A percentile compares a stretch with the other conserved stretches of the same genome.
These are phyloP conservation scores for Colletotrichum gloeosporioides DNA, from an alignment of 2,329 filamentous ascomycete species.

Conservation along the genomic window DNA sequence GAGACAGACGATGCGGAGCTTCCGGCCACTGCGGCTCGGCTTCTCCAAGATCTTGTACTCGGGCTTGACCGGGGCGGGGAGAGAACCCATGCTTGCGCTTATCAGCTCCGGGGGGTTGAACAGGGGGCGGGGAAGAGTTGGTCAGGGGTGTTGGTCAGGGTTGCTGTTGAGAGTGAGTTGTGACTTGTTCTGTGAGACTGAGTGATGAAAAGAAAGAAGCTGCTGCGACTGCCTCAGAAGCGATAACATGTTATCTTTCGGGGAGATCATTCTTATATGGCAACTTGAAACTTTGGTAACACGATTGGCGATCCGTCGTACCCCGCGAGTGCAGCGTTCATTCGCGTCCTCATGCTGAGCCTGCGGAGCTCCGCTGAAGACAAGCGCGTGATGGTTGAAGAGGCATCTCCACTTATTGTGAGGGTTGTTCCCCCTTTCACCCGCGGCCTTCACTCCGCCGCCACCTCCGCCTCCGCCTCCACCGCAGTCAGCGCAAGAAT, in stretches of 20 bases:
- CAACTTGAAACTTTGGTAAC: background rate
- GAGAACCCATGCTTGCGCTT: conserved; percentile 10
- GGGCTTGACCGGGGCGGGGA: background rate
- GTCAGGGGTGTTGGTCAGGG: background rate
- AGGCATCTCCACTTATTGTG: background rate
- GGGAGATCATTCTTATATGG: background rate
- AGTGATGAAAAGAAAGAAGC: background rate
- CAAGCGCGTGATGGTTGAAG: background rate
- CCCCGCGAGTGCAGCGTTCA: background rate
- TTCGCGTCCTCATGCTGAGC: background rate
- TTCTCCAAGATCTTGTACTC: conserved; percentile 28
- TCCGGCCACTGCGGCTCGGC: conserved; percentile 26
- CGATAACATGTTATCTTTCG: background rate
- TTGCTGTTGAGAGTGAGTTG: background rate
- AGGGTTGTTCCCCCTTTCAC: background rate
- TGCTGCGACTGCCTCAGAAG: background rate
- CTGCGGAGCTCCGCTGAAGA: conserved; percentile 4
- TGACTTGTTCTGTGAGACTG: background rate
- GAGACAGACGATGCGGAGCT: conserved; percentile 31
- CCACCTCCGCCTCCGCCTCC: conserved; percentile 1
- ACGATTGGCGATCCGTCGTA: background rate
- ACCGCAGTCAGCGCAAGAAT: background rate
- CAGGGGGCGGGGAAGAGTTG: background rate
- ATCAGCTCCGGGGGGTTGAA: background rate
- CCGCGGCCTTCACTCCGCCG: conserved; percentile 4